Evolutionary conservation across 495 filamentous ascomycete genomes (phyloP).

Genomic region (Neurospora pannonica): DNA sequence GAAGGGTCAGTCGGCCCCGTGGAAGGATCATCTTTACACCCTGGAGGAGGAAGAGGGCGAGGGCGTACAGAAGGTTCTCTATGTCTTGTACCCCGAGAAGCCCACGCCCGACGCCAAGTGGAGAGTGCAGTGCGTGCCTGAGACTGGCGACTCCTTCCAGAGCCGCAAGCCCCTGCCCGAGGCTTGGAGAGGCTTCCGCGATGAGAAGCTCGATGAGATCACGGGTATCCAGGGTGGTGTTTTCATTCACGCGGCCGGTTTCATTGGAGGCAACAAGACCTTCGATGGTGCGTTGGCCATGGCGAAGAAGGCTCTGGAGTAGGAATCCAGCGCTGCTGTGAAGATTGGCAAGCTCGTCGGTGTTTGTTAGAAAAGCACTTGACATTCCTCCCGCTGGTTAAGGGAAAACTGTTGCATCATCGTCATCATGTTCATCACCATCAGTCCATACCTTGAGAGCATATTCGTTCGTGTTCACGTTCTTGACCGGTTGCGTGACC

Average conservation of each 20-base stretch:
- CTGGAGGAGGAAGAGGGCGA: slow-evolving; percentile 54
- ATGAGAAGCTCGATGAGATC: slow-evolving; percentile 68
- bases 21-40: slow-evolving; percentile 91
- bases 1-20: slow-evolving; percentile 64
- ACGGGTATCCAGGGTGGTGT: slow-evolving; percentile 67
- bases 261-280: slow-evolving; percentile 90
- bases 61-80: slow-evolving; percentile 52
- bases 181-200: slow-evolving; percentile 80
- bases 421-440: not conserved
- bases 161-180: slow-evolving; percentile 86
- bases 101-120: slow-evolving; percentile 63
- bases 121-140: slow-evolving; percentile 83
- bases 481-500: not conserved
- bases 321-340: not conserved
- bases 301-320: slow-evolving; percentile 58
- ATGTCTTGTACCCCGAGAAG: slow-evolving; percentile 89
- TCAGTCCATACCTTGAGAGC: not conserved
- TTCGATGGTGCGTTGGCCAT: slow-evolving; percentile 83
- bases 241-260: slow-evolving; percentile 90
- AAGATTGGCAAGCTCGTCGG: not conserved
- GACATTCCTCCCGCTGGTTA: not conserved
- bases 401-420: not conserved
- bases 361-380: not conserved
- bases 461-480: not conserved
- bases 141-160: slow-evolving; percentile 71